Evolutionary conservation across 495 filamentous ascomycete species (phyloP).

Genomic region (Lasiosphaeria ovina): DNA sequence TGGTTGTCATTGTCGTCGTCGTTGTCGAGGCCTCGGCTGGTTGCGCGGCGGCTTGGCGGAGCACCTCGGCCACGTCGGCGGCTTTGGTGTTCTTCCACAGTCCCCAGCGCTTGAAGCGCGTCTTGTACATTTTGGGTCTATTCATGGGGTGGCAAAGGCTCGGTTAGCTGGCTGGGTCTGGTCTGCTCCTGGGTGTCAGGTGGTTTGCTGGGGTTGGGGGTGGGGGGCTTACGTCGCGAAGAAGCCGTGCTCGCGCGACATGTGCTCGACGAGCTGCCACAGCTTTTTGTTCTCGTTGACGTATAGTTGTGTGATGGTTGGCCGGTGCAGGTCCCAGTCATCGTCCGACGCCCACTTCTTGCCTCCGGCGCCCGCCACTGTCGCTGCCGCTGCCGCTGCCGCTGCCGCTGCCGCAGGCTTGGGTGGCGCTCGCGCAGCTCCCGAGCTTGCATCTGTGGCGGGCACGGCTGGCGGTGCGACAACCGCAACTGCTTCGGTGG

Average conservation of each 20-base stretch:
- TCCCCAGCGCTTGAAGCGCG: constrained; percentile 17
- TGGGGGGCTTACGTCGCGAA: constrained; percentile 15
- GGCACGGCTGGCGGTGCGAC: no score
- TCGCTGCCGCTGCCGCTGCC: background rate
- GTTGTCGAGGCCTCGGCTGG: background rate
- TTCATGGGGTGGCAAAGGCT: no score
- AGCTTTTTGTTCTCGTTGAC: constrained; percentile 16
- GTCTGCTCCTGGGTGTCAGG: background rate
- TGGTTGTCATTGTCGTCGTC: background rate
- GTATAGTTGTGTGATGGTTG: constrained; percentile 16
- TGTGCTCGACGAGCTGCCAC: constrained; percentile 13
- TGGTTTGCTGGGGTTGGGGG: background rate
- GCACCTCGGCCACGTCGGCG: constrained; percentile 15
- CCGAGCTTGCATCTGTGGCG: no score
- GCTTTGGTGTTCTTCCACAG: constrained; percentile 20
- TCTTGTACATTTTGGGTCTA: constrained; percentile 22
- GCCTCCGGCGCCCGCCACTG: background rate
- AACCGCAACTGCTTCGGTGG: no score
- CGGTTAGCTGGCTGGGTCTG: background rate
- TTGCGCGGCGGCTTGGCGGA: constrained; percentile 3
- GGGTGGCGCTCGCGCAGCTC: background rate
- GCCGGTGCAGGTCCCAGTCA: constrained; percentile 14
- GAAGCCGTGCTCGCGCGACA: constrained; percentile 17
- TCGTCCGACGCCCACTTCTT: constrained; percentile 17
- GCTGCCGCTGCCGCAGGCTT: background rate